Evolutionary conservation across 768 basidiomycete species (phyloP).

Genomic region (Termitomyces eurrhizus): DNA sequence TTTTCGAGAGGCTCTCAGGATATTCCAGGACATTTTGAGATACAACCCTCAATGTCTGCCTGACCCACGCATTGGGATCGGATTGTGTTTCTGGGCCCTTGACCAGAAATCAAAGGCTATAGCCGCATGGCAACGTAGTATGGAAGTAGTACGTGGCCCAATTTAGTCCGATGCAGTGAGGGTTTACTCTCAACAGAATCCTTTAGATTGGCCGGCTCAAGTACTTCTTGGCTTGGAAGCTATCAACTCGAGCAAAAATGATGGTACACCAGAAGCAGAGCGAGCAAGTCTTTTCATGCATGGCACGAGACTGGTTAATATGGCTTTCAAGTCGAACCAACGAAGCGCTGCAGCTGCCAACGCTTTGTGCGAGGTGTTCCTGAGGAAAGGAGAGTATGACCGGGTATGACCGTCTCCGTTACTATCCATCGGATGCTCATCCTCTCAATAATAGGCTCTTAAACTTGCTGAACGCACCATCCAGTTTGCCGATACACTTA

Average conservation of each 20-base stretch:
- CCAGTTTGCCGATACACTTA: conserved; percentile 87
- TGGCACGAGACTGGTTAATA: conserved; percentile 70
- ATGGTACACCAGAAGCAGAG: conserved; percentile 57
- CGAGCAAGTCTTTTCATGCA: conserved; percentile 54
- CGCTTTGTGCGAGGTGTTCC: conserved; percentile 74
- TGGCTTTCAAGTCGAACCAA: conserved; percentile 77
- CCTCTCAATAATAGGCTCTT: conserved; percentile 50
- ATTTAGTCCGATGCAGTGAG: not conserved
- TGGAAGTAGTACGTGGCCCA: conserved; percentile 65
- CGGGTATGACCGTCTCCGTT: conserved; percentile 36
- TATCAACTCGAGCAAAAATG: conserved; percentile 81
- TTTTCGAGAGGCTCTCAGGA: conserved; percentile 73
- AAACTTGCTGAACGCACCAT: conserved; percentile 94
- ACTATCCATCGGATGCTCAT: not conserved
- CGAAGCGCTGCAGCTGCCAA: conserved; percentile 80
- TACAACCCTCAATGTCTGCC: conserved; percentile 78
- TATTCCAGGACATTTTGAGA: conserved; percentile 82
- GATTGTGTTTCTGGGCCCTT: conserved; percentile 89
- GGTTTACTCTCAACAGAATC: conserved; percentile 46
- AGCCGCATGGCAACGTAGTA: conserved; percentile 85
- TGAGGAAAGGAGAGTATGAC: conserved; percentile 63
- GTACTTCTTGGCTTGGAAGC: conserved; percentile 84
- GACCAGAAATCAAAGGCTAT: conserved; percentile 80
- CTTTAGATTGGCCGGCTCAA: conserved; percentile 72
- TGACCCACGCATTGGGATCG: conserved; percentile 94